Evolutionary conservation across 371 early-diverging fungal species (phyloP), one percentile per base, ranked within the genome.

Genomic region (Nematocida sp.): DNA sequence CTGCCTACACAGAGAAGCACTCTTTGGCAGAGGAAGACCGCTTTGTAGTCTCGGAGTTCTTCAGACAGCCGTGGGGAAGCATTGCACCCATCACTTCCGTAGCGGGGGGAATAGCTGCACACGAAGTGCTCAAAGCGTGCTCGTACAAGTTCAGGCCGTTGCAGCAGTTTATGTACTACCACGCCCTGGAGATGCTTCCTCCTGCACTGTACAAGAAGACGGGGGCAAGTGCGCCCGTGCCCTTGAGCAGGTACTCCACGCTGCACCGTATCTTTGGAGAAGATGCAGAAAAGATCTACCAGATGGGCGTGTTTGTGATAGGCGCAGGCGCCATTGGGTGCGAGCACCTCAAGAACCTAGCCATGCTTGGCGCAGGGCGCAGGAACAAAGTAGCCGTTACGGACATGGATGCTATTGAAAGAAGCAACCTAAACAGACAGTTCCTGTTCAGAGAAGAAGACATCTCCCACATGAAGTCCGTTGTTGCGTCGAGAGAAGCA

Each of bases 241-340:
- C 90, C 89, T 49, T 88, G 88, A 43, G 91, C 92, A 48, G 83
- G 48, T 95, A 97, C 83, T 91, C 91, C 79, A 90, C 90, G 31
- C 91, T 94, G 81, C 87, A 92, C 74, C 91, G 91, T 32, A 91
- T 96, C 25, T 93, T 96, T 85, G 97, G 97, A 49, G 85, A 85
- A 56, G 92, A 91, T 86, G 90, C 94, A 80, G 86, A 90, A 53
- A 88, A 87, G 80, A 85, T 99, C 55, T 86, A 88, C 21, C 89
- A 92, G 80, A 85, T 87, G 43, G 87, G 89, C 57, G 87, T 93
- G 79, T 98, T 99, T 87, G 84, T 97, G 38, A 96, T 98, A 38
- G 99, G 99, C 54, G 90, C 98, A 48, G 99, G 99, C 53, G 99
- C 99, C 4, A 99, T 99, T 82, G 99, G 99, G 55, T 99, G 99